phyloP scores from a whole-genome alignment of 1,284 basidiomycete species.

The Volvariella surrecta region DNA sequence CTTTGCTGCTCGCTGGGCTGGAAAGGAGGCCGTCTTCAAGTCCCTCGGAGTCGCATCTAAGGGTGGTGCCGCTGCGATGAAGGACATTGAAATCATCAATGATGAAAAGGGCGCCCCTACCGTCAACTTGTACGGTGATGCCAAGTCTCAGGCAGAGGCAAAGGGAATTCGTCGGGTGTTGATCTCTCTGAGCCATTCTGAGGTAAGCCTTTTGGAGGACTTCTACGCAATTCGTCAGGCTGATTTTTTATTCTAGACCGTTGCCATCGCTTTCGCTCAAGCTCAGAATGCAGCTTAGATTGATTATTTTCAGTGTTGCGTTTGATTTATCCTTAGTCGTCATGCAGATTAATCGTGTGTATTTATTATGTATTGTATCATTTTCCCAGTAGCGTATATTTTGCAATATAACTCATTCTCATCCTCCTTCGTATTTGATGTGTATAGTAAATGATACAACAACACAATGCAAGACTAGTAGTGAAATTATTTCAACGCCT shows the following conservation, averaged over 20 bases:
- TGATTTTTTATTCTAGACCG: constrained; percentile 37
- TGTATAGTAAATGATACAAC: too few species aligned
- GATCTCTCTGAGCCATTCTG: constrained; percentile 88
- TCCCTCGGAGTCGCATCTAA: constrained; percentile 87
- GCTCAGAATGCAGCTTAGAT: constrained; percentile 29
- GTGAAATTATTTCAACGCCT: constrained; percentile 62
- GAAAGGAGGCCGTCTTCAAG: constrained; percentile 98
- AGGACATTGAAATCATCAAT: constrained; percentile 93
- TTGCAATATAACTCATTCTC: too few species aligned
- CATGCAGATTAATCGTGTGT: not conserved
- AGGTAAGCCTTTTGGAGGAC: constrained; percentile 37
- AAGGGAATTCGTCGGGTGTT: constrained; percentile 74
- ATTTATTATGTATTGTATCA: not conserved
- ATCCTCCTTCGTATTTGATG: too few species aligned
- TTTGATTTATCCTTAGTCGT: not conserved
- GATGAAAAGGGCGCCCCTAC: constrained; percentile 61
- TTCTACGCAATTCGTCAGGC: not conserved
- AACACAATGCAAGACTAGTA: too few species aligned
- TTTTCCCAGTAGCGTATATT: too few species aligned
- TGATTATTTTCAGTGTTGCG: not conserved
- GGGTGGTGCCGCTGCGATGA: constrained; percentile 89
- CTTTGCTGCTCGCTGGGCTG: constrained; percentile 94
- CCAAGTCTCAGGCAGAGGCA: constrained; percentile 60
- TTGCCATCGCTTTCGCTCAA: constrained; percentile 79
- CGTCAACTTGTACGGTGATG: constrained; percentile 80